These are phyloP conservation scores for Agaricus blazei DNA, from an alignment of 768 basidiomycete species.

Conservation along the genomic window DNA sequence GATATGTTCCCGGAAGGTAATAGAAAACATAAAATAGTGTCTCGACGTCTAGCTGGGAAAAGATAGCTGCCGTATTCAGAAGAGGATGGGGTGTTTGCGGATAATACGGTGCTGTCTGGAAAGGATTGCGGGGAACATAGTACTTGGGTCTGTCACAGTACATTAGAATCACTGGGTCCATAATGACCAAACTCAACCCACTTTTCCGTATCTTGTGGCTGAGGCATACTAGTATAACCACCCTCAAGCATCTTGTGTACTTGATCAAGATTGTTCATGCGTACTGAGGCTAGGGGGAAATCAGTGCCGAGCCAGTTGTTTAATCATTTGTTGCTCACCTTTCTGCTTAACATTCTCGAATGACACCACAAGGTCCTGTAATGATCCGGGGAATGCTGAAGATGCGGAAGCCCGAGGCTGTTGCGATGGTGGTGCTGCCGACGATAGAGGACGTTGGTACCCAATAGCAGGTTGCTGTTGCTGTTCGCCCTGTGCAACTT, in stretches of 20 bases:
- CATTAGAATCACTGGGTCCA: neutral
- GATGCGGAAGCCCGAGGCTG: constrained; percentile 12
- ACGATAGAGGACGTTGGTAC: constrained; percentile 50
- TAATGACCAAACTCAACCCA: constrained; percentile 27
- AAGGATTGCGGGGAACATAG: constrained; percentile 91
- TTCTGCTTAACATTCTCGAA: constrained; percentile 98
- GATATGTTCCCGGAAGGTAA: constrained; percentile 95
- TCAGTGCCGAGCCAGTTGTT: neutral
- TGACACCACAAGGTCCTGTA: constrained; percentile 90
- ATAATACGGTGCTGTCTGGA: constrained; percentile 89
- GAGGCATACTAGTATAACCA: constrained; percentile 84
- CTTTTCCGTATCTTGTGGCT: constrained; percentile 96
- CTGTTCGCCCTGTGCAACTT: constrained; percentile 45
- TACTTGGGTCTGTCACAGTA: constrained; percentile 75
- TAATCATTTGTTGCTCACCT: constrained; percentile 42
- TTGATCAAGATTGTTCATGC: constrained; percentile 83
- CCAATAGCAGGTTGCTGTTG: constrained; percentile 23
- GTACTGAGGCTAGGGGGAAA: constrained; percentile 52
- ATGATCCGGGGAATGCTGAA: constrained; percentile 71
- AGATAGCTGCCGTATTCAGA: constrained; percentile 78
- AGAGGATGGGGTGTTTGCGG: constrained; percentile 83
- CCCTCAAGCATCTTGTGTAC: constrained; percentile 92
- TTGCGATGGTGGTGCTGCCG: constrained; percentile 37
- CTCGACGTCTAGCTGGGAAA: constrained; percentile 91
- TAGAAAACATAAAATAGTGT: constrained; percentile 99